These are phyloP conservation scores for Mortierella hygrophila DNA, from an alignment of 192 early-diverging fungal species.

Conservation along the genomic window DNA sequence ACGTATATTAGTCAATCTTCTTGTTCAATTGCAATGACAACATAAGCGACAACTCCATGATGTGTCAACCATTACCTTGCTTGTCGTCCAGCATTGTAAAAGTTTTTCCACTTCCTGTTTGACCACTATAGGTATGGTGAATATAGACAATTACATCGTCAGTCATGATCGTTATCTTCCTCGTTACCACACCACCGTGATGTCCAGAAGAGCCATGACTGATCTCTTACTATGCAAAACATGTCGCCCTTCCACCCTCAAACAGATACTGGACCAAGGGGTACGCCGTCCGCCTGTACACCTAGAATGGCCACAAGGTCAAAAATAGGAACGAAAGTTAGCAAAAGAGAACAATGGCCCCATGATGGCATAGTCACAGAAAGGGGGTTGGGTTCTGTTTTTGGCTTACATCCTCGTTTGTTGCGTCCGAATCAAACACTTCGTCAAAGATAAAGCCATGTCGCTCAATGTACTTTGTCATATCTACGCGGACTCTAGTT, in stretches of 20 bases:
- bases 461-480: constrained; percentile 95
- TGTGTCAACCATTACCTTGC: constrained; percentile 58
- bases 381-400: background rate
- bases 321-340: background rate
- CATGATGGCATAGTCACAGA: background rate
- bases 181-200: background rate
- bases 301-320: constrained; percentile 8
- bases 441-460: constrained; percentile 97
- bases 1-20: background rate
- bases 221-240: constrained; percentile 94
- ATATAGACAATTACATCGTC: background rate
- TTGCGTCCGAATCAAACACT: constrained; percentile 86
- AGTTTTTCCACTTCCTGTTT: constrained; percentile 98
- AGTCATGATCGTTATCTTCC: background rate
- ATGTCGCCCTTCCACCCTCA: constrained; percentile 95
- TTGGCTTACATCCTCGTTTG: constrained; percentile 78
- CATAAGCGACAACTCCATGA: too few species aligned
- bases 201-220: background rate
- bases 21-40: background rate
- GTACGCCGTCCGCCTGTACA: constrained; percentile 91
- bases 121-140: constrained; percentile 69
- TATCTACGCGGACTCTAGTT: constrained; percentile 88
- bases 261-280: constrained; percentile 97
- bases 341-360: background rate
- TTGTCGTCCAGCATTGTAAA: constrained; percentile 95